Evolutionary conservation across 176 grass and related monocot species (phyloP), one percentile per base, ranked within the genome.

Genomic region (Urochloa ruziziensis): DNA sequence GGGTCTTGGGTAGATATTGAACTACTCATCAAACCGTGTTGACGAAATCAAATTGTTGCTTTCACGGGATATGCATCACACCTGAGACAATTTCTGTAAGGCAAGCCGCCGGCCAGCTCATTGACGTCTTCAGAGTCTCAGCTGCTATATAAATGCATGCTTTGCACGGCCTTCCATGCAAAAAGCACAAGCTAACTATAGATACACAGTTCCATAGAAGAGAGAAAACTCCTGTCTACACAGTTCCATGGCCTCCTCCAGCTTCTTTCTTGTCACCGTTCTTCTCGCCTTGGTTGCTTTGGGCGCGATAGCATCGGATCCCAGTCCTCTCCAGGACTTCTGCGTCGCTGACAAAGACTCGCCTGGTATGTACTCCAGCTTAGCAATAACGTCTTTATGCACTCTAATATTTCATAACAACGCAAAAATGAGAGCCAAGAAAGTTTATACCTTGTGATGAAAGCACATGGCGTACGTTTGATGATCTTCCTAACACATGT

Each of bases 291-390:
- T 69, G 61, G 1, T 56, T 15, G 12, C 48, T 37, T 69, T 11
- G 9, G 14, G 9, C 4, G 63, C 33, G 10, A 67, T 40, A 4
- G 78, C 63, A 28, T 56, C 78, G 9, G 63, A 81, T 40, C 78
- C 63, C 4, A 69, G 78, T 35, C 63, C 63, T 18, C 78, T 68
- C 9, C 47, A 81, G 16, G 63, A 69, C 15, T 81, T 81, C 34
- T 69, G 53, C 1, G 74, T 77, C 4, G 74, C 74, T 3, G 74
- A 77, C 54, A 77, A 77, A 43, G 4, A 77, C 35, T 77, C 74
- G 7, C 23, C 10, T 19, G 54, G 74, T 77, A 77, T 7, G 24
- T 4, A 16, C 34, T 37, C 57, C 30, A 36, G 35, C 7, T 23
- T 10, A 43, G 36, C 23, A 25, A 69, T 25, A 10, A 24, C 6